Base-by-base conservation (phyloP, 306 rosid species). In the Fagus sylvatica region DNA sequence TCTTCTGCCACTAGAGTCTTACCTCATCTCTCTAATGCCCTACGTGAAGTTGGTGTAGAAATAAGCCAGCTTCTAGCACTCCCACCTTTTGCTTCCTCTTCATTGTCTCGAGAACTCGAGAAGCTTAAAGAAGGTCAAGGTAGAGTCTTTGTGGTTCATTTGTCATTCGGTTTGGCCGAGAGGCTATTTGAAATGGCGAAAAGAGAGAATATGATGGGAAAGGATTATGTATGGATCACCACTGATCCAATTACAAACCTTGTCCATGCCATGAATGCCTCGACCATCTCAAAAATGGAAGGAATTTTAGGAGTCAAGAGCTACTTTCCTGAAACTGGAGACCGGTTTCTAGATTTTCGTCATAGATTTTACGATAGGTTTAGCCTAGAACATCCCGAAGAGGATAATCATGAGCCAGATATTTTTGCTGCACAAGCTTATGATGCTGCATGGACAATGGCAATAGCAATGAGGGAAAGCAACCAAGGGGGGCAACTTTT, bases 211-310 rank as follows among this genome's bases (percentile, higher is more conserved):
- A 89, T 89, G 93, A 80, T 86, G 79, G 88, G 76, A 65, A 83
- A 76, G 54, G 86, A 36, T 46, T 86, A 80, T 76, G 89, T 84
- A 30, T 89, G 90, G 93, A 86, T 89, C 78, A 80, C 86, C 9
- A 82, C 89, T n/a, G 86, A 87, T 62, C 72, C 83, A 30, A 70
- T 84, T 76, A 80, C 93, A 34, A 80, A 77, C 73, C 86, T 84
- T 74, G 80, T 83, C 19, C 75, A 87, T 79, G 83, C 87, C 72
- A 78, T 86, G 79, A 80, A 84, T 74, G 73, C 84, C 48, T 82
- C 90, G 42, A 74, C 74, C 37, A 33, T 76, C 59, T 80, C 84
- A 59, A 41, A 75, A 7, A 81, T 86, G 87, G 89, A 89, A 76
- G 93, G 93, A 34, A 71, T 86, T 64, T 22, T 89, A 11, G 87